Evolutionary conservation across 306 rosid species (phyloP).

Genomic region (Corylus heterophylla): DNA sequence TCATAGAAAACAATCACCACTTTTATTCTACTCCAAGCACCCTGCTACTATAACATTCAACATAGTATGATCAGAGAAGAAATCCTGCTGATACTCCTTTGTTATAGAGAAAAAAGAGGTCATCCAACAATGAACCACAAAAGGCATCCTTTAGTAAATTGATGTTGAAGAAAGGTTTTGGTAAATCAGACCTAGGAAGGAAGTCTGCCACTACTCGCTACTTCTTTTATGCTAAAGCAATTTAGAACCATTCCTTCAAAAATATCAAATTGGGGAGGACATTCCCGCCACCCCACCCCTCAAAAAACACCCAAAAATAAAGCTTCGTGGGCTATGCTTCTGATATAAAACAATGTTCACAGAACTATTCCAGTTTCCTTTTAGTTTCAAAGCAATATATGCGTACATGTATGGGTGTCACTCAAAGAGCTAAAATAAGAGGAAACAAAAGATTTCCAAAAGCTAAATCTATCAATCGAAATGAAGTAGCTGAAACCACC

Average conservation of each 20-base stretch:
- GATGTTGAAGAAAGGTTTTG: not conserved
- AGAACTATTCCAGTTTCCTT: not conserved
- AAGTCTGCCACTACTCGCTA: not conserved
- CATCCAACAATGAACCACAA: not conserved
- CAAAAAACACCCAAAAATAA: not conserved
- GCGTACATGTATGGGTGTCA: not conserved
- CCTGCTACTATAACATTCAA: not conserved
- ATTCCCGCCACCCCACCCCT: too few species aligned
- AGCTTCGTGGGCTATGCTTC: not conserved
- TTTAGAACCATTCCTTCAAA: not conserved
- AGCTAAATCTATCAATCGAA: not conserved
- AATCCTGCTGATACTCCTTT: not conserved
- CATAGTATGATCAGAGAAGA: not conserved
- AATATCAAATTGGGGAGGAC: not conserved
- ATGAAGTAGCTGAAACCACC: not conserved
- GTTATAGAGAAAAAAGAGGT: not conserved
- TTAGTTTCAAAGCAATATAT: not conserved
- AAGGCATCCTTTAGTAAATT: not conserved
- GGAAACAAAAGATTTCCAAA: not conserved
- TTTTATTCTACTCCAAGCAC: not conserved
- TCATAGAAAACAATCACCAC: not conserved
- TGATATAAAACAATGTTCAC: not conserved
- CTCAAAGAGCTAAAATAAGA: not conserved
- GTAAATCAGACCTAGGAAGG: not conserved
- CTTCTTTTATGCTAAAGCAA: too few species aligned